These are phyloP conservation scores for Picea glauca DNA, from an alignment of 75 land plant genomes.

Conservation along the genomic window DNA sequence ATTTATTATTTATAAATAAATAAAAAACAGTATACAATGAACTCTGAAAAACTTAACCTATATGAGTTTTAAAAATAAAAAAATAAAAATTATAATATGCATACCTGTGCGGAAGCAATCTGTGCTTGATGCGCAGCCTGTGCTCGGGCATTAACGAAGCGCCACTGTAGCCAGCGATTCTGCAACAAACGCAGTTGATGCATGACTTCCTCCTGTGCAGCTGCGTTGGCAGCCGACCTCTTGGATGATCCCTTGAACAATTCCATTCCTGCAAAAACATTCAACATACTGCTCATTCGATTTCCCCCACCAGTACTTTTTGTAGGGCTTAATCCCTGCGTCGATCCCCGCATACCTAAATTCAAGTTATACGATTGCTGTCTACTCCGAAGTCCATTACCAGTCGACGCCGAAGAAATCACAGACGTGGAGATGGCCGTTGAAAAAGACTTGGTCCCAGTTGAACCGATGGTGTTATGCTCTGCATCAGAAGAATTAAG, in stretches of 20 bases:
- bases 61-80: no score
- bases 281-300: neutral
- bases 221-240: constrained; percentile 21
- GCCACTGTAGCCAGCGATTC: constrained; percentile 84
- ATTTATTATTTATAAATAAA: no score
- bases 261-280: neutral
- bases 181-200: constrained; percentile 73
- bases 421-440: neutral
- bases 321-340: no score
- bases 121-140: constrained; percentile 51
- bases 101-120: constrained; percentile 71
- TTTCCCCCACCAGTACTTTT: neutral
- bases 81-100: neutral
- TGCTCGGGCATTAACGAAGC: constrained; percentile 76
- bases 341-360: no score
- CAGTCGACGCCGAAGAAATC: neutral
- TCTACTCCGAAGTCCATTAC: neutral
- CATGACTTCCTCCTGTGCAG: constrained; percentile 64
- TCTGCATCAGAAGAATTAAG: neutral
- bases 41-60: no score
- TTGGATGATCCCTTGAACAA: neutral
- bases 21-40: no score
- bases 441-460: neutral
- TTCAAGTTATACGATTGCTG: no score
- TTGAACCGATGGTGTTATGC: neutral